Percentiles rank a stretch among this genome's conserved stretches.
Conservation (phyloP, 441 rosid genomes). For the Adansonia rubrostipa region DNA sequence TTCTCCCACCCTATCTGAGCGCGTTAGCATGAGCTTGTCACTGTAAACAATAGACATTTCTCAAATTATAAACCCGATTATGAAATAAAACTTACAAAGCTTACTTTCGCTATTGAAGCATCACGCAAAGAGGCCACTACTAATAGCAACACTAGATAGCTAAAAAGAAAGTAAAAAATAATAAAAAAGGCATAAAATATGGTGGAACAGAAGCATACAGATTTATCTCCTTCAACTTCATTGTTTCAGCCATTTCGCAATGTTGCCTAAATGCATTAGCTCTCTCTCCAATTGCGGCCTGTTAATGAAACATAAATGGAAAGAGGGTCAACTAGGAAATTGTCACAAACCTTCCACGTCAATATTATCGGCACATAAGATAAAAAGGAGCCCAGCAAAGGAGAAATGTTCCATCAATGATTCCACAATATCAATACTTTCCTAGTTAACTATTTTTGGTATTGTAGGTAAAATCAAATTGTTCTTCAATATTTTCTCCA, state of each 20-base stretch:
- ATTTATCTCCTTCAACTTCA: conserved; percentile 95
- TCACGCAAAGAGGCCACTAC: conserved; percentile 5
- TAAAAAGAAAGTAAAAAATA: not conserved
- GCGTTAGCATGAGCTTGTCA: conserved; percentile 87
- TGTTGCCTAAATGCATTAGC: conserved; percentile 92
- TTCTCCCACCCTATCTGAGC: conserved; percentile 88
- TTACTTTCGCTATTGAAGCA: not conserved
- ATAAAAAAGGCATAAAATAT: not conserved
- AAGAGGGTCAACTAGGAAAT: conserved; percentile 13
- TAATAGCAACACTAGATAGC: not conserved
- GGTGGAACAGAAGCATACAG: conserved; percentile 61
- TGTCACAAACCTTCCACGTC: conserved; percentile 13
- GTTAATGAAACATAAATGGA: conserved; percentile 35
- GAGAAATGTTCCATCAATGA: conserved; percentile 13
- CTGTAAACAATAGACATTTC: conserved; percentile 43
- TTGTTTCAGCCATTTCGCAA: conserved; percentile 93
- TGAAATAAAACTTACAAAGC: not conserved
- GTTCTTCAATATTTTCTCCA: not conserved
- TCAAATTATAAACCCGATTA: not conserved
- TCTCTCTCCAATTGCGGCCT: conserved; percentile 97
- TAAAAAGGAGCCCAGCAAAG: not conserved
- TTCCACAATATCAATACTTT: not conserved
- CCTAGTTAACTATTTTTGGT: not conserved
- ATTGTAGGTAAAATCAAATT: not conserved
- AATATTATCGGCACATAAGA: conserved; percentile 1